These are phyloP conservation scores for Penicillium glabrum DNA, from an alignment of 2,329 filamentous ascomycete species.

Conservation along the genomic window DNA sequence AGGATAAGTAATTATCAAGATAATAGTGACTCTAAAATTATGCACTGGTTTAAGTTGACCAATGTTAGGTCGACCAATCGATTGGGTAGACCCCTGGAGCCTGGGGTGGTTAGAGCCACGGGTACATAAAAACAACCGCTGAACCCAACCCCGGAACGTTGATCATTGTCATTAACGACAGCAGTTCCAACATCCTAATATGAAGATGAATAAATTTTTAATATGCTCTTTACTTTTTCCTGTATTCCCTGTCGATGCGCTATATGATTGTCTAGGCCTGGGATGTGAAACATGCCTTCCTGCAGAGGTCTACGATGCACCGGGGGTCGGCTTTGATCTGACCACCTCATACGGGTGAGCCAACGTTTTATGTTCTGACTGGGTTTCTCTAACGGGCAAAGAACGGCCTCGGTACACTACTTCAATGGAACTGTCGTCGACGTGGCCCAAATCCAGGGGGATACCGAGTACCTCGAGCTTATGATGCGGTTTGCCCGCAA, in stretches of 20 bases:
- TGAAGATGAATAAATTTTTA: not conserved
- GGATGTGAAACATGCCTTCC: not conserved
- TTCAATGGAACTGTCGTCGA: constrained; percentile 12
- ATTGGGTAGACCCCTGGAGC: no score
- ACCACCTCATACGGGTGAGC: not conserved
- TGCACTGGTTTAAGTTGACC: no score
- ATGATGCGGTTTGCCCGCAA: constrained; percentile 7
- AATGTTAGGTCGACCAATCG: no score
- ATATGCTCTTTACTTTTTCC: not conserved
- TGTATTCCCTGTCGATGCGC: not conserved
- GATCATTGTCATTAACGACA: not conserved
- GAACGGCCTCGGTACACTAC: constrained; percentile 10
- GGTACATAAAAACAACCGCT: no score
- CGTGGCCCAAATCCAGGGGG: constrained; percentile 7
- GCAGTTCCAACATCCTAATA: not conserved
- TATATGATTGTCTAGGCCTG: not conserved
- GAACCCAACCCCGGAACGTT: not conserved
- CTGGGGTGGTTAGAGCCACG: no score
- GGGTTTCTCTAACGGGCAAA: constrained; percentile 1
- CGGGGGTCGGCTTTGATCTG: not conserved
- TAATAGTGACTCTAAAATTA: no score
- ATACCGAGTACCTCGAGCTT: constrained; percentile 9
- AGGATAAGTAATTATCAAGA: no score
- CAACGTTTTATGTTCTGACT: not conserved
- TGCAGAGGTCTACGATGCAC: not conserved